A percentile compares a stretch with the other conserved stretches of the same genome.
phyloP scores from a whole-genome alignment of 306 rosid species.

The Rosa chinensis region DNA sequence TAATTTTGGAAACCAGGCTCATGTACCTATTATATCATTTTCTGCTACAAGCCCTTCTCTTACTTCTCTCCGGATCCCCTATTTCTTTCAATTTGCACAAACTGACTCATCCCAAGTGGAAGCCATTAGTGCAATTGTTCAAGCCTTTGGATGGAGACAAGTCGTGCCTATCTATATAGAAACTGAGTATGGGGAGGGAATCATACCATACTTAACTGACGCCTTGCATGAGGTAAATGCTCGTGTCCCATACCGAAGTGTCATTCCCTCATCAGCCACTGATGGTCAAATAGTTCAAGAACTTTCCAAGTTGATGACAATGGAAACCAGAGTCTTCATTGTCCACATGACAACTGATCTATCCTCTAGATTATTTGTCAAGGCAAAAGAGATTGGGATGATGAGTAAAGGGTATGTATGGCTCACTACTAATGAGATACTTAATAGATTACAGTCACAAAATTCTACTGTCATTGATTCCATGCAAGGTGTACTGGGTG shows the following conservation, averaged over 20 bases:
- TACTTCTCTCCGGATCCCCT: conserved; percentile 34
- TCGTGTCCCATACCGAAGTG: conserved; percentile 35
- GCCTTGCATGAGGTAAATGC: conserved; percentile 33
- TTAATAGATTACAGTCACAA: conserved; percentile 17
- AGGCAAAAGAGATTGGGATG: conserved; percentile 53
- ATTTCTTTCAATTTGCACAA: conserved; percentile 46
- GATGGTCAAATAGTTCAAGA: conserved; percentile 32
- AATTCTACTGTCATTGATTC: conserved; percentile 9
- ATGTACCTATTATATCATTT: conserved; percentile 47
- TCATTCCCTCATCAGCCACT: conserved; percentile 32
- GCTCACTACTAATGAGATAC: conserved; percentile 39
- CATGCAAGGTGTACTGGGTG: conserved; percentile 62
- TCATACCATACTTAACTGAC: conserved; percentile 41
- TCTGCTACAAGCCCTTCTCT: conserved; percentile 56
- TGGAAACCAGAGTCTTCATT: conserved; percentile 50
- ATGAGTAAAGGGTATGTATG: conserved; percentile 48
- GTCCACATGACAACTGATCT: conserved; percentile 38
- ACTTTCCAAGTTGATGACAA: conserved; percentile 48
- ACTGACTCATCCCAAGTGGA: conserved; percentile 39
- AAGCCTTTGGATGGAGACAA: conserved; percentile 48
- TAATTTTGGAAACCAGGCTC: conserved; percentile 43
- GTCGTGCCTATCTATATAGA: conserved; percentile 43
- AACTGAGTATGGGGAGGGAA: conserved; percentile 41
- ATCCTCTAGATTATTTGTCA: conserved; percentile 33
- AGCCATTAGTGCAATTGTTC: conserved; percentile 34